Evolutionary conservation across 2,329 filamentous ascomycete genomes (phyloP).

Genomic region (Cryphonectria radicalis): DNA sequence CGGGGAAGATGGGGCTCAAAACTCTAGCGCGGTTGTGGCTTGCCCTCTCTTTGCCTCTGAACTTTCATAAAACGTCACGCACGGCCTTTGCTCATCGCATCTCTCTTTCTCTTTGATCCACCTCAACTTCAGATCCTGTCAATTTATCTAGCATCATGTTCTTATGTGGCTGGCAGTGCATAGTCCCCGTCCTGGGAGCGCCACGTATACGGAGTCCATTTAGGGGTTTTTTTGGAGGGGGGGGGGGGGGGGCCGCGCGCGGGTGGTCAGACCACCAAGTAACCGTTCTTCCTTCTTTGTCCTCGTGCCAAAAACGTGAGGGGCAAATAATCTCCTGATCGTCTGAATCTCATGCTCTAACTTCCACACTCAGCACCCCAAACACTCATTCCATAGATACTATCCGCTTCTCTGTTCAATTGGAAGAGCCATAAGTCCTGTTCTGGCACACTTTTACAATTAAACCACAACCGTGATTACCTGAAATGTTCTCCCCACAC

Average conservation of each 20-base stretch:
- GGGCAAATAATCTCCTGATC: not conserved
- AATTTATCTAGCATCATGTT: not conserved
- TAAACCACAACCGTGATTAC: too few relatives aligned
- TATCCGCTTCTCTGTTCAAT: too few relatives aligned
- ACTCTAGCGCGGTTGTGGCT: not conserved
- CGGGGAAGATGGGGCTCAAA: slow-evolving; percentile 8
- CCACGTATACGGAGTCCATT: not conserved
- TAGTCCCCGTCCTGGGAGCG: not conserved
- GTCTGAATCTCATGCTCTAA: not conserved
- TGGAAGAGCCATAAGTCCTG: too few relatives aligned
- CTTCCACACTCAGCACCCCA: not conserved
- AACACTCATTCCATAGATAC: too few relatives aligned
- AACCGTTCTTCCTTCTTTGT: slow-evolving; percentile 6
- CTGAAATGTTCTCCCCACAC: too few relatives aligned
- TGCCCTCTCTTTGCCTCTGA: not conserved
- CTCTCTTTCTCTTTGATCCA: not conserved
- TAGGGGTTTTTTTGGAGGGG: too few relatives aligned
- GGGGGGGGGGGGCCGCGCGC: not conserved
- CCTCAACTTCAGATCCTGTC: not conserved
- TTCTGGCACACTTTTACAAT: too few relatives aligned
- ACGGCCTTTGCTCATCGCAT: not conserved
- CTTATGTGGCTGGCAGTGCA: not conserved
- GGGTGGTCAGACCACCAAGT: not conserved
- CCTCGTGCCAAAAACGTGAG: not conserved
- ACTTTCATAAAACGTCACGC: not conserved